Conservation (phyloP, 1,139 yeast genomes). For the Candida labiduridarum region DNA sequence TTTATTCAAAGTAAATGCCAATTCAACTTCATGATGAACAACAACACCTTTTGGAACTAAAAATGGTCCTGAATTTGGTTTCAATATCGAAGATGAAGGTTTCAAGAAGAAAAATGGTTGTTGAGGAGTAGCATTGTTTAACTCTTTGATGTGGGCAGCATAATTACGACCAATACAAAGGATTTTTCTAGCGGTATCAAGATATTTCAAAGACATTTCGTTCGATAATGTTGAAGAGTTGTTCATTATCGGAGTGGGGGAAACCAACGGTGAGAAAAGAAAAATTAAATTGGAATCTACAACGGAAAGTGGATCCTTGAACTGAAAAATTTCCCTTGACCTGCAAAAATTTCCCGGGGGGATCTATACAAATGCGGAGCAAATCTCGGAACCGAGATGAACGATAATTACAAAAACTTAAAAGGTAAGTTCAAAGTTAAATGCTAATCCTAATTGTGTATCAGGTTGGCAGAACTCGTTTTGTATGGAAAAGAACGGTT, state of each 20-base stretch:
- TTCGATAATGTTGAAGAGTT: neutral
- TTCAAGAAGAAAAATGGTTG: conserved; percentile 92
- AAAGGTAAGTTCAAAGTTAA: neutral
- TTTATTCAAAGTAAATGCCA: conserved; percentile 75
- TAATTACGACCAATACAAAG: conserved; percentile 96
- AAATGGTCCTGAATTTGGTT: conserved; percentile 72
- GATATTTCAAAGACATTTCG: conserved; percentile 58
- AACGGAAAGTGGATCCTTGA: neutral
- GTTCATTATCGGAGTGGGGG: neutral
- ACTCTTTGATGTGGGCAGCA: conserved; percentile 90
- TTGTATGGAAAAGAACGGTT: neutral
- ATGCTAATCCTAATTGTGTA: neutral
- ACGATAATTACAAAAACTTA: neutral
- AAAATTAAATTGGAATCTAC: neutral
- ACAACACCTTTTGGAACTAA: conserved; percentile 77
- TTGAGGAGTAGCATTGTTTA: conserved; percentile 76
- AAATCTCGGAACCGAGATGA: neutral
- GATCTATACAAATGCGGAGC: neutral
- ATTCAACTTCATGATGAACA: conserved; percentile 92
- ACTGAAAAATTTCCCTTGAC: neutral
- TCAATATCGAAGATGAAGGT: conserved; percentile 70
- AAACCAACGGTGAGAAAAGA: neutral
- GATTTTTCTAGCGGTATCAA: conserved; percentile 73
- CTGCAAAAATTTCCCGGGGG: neutral
- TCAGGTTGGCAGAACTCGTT: neutral